Conservation (phyloP, 2,329 filamentous ascomycete genomes). For the Penicillium vulpinum region DNA sequence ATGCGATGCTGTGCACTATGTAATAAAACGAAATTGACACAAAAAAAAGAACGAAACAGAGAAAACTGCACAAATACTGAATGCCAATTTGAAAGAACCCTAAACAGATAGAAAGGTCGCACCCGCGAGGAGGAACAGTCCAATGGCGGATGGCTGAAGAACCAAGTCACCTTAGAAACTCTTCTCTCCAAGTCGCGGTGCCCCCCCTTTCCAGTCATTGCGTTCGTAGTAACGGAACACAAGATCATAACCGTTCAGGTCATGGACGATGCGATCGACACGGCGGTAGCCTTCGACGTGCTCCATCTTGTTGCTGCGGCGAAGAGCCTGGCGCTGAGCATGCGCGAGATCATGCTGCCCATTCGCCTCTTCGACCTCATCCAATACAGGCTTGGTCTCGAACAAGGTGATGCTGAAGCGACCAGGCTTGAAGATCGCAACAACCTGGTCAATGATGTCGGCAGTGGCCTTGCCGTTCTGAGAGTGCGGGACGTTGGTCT, state of each 20-base stretch:
- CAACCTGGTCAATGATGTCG: constrained; percentile 90
- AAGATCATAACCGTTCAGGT: constrained; percentile 94
- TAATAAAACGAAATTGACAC: constrained; percentile 15
- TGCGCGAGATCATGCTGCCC: constrained; percentile 40
- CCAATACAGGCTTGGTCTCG: constrained; percentile 70
- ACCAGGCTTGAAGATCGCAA: constrained; percentile 94
- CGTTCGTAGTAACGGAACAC: constrained; percentile 96
- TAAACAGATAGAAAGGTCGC: constrained; percentile 17
- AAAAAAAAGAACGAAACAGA: constrained; percentile 5
- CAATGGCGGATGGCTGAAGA: neutral
- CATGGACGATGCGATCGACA: constrained; percentile 92
- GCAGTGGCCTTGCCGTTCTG: constrained; percentile 85
- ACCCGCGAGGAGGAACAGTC: constrained; percentile 3
- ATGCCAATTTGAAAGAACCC: constrained; percentile 2
- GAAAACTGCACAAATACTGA: constrained; percentile 3
- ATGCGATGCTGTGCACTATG: constrained; percentile 26
- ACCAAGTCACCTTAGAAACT: constrained; percentile 16
- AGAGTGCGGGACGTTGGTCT: constrained; percentile 91
- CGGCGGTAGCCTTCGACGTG: constrained; percentile 81
- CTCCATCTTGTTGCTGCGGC: constrained; percentile 63
- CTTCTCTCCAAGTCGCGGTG: constrained; percentile 61
- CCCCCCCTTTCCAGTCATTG: constrained; percentile 72
- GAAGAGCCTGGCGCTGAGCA: constrained; percentile 45
- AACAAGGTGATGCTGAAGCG: constrained; percentile 97
- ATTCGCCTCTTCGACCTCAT: constrained; percentile 35